These are phyloP conservation scores for Sedum album DNA, from an alignment of 164 flowering plant genomes.

Conservation along the genomic window DNA sequence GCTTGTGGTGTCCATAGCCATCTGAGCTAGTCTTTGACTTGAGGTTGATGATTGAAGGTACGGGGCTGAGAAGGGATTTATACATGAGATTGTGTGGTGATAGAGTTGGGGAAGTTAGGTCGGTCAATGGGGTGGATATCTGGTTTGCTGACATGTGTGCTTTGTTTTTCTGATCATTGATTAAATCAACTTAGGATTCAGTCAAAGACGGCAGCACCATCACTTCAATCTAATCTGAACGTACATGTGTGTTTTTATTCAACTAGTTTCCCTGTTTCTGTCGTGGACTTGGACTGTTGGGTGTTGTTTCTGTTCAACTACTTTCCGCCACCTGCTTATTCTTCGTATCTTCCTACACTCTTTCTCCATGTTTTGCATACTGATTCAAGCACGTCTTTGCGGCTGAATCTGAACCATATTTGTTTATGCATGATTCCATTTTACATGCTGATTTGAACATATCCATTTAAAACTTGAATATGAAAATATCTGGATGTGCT, in stretches of 20 bases:
- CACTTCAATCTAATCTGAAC: neutral
- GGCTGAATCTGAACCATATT: neutral
- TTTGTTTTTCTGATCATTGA: neutral
- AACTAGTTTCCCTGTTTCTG: neutral
- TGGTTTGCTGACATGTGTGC: neutral
- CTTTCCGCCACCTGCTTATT: neutral
- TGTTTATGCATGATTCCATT: neutral
- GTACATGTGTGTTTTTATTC: neutral
- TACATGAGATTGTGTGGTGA: neutral
- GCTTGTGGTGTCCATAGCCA: neutral
- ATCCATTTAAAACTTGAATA: neutral
- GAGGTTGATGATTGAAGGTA: neutral
- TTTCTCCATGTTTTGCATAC: neutral
- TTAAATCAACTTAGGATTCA: neutral
- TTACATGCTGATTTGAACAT: neutral
- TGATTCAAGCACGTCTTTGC: neutral
- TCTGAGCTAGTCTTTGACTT: neutral
- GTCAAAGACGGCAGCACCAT: neutral
- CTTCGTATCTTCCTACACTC: neutral
- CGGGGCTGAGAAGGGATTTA: neutral
- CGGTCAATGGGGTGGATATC: neutral
- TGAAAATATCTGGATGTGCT: no score
- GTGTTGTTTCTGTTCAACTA: neutral
- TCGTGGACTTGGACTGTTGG: neutral
- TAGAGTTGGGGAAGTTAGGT: neutral